Evolutionary conservation across 371 early-diverging fungal genomes (phyloP).

Genomic region (Syncephalastrum racemosum): DNA sequence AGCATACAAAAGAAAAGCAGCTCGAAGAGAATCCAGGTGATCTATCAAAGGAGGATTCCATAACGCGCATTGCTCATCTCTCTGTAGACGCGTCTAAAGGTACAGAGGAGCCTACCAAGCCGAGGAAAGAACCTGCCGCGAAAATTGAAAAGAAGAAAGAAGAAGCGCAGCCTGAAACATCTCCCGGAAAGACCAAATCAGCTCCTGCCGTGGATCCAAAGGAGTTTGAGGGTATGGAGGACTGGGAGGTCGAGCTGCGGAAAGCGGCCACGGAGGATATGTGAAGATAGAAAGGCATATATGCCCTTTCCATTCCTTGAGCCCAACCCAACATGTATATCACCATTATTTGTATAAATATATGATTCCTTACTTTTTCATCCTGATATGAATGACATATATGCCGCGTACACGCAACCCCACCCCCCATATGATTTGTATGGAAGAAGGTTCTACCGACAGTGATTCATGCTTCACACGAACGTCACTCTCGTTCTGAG

Average conservation of each 20-base stretch:
- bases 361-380: too few relatives aligned
- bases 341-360: too few relatives aligned
- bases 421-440: too few relatives aligned
- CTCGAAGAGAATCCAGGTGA: conserved; percentile 1
- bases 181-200: too few relatives aligned
- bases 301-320: too few relatives aligned
- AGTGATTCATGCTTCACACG: too few relatives aligned
- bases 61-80: background rate
- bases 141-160: conserved; percentile 8
- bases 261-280: conserved; percentile 23
- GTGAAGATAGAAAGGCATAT: background rate
- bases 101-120: background rate
- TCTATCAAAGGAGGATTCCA: conserved; percentile 3
- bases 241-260: conserved; percentile 44
- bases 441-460: too few relatives aligned
- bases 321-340: too few relatives aligned
- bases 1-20: conserved; percentile 1
- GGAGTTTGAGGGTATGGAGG: conserved; percentile 39
- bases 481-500: too few relatives aligned
- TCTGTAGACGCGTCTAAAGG: background rate
- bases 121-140: background rate
- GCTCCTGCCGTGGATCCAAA: background rate
- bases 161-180: background rate
- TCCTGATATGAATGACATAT: too few relatives aligned
- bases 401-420: too few relatives aligned